A percentile compares a stretch with the other conserved stretches of the same genome.
Evolutionary conservation across 2,329 filamentous ascomycete genomes (phyloP).

Genomic region (Hymenoscyphus scutula): DNA sequence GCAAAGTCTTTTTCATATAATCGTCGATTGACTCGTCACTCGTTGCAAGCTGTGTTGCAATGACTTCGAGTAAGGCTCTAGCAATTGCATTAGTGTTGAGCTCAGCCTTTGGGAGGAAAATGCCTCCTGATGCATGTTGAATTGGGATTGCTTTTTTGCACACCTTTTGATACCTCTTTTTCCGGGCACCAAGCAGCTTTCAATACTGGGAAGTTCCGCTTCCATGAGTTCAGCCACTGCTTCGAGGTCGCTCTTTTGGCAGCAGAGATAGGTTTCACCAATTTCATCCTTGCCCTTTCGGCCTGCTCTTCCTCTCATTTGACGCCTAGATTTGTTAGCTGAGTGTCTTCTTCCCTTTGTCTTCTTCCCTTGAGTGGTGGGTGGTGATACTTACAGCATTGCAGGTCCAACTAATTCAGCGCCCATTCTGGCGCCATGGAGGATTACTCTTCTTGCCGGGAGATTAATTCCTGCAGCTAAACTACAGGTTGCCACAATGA

Average conservation of each 20-base stretch:
- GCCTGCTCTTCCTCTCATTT: constrained; percentile 77
- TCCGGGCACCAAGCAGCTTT: constrained; percentile 66
- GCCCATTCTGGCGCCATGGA: constrained; percentile 74
- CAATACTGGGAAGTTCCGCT: constrained; percentile 67
- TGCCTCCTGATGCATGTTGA: too few species aligned
- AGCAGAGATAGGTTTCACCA: constrained; percentile 76
- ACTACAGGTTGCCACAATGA: constrained; percentile 75
- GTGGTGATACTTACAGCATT: constrained; percentile 53
- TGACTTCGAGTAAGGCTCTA: constrained; percentile 69
- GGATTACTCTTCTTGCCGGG: constrained; percentile 69
- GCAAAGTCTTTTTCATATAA: constrained; percentile 65
- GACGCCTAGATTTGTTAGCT: constrained; percentile 48
- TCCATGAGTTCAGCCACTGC: constrained; percentile 69
- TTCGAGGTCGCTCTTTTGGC: constrained; percentile 65
- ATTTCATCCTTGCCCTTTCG: constrained; percentile 76
- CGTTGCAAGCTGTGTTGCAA: constrained; percentile 66
- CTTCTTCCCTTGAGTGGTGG: too few species aligned
- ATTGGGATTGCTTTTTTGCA: background rate
- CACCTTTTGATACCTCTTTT: constrained; percentile 67
- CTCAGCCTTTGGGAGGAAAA: background rate
- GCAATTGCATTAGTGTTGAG: constrained; percentile 11
- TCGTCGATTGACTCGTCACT: constrained; percentile 63
- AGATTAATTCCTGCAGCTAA: constrained; percentile 82
- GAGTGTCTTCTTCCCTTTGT: background rate
- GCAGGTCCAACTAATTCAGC: constrained; percentile 73